Evolutionary conservation across 1,284 basidiomycete species (phyloP).

Genomic region (Cystobasidium sp.): DNA sequence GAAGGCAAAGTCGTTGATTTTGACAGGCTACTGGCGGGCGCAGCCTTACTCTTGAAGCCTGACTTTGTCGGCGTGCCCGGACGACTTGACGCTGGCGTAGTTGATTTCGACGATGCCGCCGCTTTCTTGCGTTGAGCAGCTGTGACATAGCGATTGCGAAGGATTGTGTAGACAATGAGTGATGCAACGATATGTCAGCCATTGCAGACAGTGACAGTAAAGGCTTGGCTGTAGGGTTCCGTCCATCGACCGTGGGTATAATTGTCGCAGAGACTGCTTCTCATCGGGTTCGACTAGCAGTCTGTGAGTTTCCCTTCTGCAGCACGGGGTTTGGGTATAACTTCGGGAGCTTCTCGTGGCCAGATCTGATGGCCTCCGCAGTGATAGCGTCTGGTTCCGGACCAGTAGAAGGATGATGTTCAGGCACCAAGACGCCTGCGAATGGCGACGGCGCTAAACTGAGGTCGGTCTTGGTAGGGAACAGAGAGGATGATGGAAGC

Average conservation of each 20-base stretch:
- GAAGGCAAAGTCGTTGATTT: constrained; percentile 63
- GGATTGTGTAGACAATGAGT: not conserved
- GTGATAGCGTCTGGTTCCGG: constrained; percentile 11
- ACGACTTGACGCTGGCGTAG: constrained; percentile 12
- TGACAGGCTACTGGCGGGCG: constrained; percentile 48
- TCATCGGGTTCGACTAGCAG: too few relatives aligned
- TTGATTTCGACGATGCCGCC: constrained; percentile 3
- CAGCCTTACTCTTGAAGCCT: constrained; percentile 60
- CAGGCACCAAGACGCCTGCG: constrained; percentile 15
- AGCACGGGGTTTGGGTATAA: not conserved
- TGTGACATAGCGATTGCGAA: not conserved
- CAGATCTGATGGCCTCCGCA: not conserved
- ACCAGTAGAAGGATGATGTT: not conserved
- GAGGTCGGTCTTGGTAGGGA: not conserved
- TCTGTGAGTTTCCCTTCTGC: not conserved
- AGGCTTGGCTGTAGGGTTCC: not conserved
- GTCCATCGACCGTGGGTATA: constrained; percentile 19
- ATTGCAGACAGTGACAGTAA: constrained; percentile 5
- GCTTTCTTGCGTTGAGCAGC: not conserved
- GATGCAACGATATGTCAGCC: constrained; percentile 7
- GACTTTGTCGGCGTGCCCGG: constrained; percentile 20
- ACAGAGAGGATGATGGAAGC: constrained; percentile 14
- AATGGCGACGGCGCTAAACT: constrained; percentile 1
- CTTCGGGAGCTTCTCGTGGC: not conserved
- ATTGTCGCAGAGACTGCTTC: too few relatives aligned